Conservation (phyloP, 257 asterid genomes). For the Linaria vulgaris region DNA sequence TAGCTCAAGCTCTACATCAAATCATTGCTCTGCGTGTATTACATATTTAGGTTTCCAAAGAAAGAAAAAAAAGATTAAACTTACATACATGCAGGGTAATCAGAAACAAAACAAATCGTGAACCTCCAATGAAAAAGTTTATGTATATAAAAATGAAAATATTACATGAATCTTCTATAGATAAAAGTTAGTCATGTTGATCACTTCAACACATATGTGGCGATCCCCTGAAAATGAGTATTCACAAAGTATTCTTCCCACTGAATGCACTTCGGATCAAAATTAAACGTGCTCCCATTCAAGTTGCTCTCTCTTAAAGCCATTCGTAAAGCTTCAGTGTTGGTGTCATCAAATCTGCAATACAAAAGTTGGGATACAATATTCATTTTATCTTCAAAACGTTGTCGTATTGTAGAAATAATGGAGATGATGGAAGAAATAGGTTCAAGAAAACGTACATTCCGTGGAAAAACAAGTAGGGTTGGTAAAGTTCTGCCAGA, state of each 20-base stretch:
- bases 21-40: too few relatives aligned
- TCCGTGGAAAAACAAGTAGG: constrained; percentile 53
- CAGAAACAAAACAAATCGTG: too few relatives aligned
- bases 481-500: constrained; percentile 47
- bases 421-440: too few relatives aligned
- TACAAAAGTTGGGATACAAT: not conserved
- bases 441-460: constrained; percentile 39
- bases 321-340: constrained; percentile 34
- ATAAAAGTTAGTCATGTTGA: not conserved
- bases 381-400: too few relatives aligned
- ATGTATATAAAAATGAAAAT: too few relatives aligned
- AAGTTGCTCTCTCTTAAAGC: constrained; percentile 22
- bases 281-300: constrained; percentile 26
- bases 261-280: constrained; percentile 43
- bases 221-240: constrained; percentile 42
- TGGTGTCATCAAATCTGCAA: constrained; percentile 42
- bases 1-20: too few relatives aligned
- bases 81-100: too few relatives aligned
- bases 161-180: too few relatives aligned
- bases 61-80: too few relatives aligned
- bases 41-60: too few relatives aligned
- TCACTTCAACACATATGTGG: constrained; percentile 36
- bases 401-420: not conserved
- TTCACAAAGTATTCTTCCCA: constrained; percentile 48
- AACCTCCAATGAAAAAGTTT: too few relatives aligned